A percentile compares a stretch with the other conserved stretches of the same genome.
Evolutionary conservation across 2,329 filamentous ascomycete species (phyloP).

Genomic region (Claviceps humidiphila): DNA sequence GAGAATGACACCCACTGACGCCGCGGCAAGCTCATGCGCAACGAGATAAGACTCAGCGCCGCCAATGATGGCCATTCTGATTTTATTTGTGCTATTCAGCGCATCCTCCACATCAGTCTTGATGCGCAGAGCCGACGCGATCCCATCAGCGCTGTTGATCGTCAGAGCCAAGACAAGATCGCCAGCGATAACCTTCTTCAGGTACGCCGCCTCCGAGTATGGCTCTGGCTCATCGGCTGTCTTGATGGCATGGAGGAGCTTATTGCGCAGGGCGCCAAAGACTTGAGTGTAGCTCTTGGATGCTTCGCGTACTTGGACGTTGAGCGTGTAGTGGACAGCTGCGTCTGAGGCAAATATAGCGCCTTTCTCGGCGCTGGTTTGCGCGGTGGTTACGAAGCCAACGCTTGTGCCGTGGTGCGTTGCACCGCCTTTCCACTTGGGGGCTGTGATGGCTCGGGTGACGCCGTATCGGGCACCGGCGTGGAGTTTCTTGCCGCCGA

Average conservation of each 20-base stretch:
- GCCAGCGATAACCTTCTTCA: slow-evolving; percentile 40
- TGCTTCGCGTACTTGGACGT: slow-evolving; percentile 16
- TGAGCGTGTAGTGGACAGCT: slow-evolving; percentile 46
- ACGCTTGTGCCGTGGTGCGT: slow-evolving; percentile 44
- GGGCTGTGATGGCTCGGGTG: slow-evolving; percentile 45
- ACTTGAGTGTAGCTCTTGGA: slow-evolving; percentile 41
- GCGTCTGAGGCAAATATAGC: slow-evolving; percentile 41
- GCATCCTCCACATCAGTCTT: slow-evolving; percentile 41
- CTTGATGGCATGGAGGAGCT: slow-evolving; percentile 38
- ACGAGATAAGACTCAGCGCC: slow-evolving; percentile 50
- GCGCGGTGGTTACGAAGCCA: slow-evolving; percentile 40
- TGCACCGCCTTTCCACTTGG: slow-evolving; percentile 26
- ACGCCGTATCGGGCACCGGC: slow-evolving; percentile 42
- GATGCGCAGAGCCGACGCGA: slow-evolving; percentile 43
- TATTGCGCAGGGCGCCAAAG: slow-evolving; percentile 36
- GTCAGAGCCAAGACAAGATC: slow-evolving; percentile 42
- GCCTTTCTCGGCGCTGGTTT: slow-evolving; percentile 30
- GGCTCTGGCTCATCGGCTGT: slow-evolving; percentile 18
- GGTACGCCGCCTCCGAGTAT: slow-evolving; percentile 36
- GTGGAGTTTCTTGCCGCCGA: slow-evolving; percentile 43
- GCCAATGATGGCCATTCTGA: slow-evolving; percentile 46
- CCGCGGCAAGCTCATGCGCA: slow-evolving; percentile 42
- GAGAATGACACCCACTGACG: slow-evolving; percentile 45
- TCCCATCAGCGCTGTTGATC: slow-evolving; percentile 49
- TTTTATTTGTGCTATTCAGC: slow-evolving; percentile 15